Evolutionary conservation across 2,329 filamentous ascomycete genomes (phyloP).

Genomic region (Colletotrichum sp.): DNA sequence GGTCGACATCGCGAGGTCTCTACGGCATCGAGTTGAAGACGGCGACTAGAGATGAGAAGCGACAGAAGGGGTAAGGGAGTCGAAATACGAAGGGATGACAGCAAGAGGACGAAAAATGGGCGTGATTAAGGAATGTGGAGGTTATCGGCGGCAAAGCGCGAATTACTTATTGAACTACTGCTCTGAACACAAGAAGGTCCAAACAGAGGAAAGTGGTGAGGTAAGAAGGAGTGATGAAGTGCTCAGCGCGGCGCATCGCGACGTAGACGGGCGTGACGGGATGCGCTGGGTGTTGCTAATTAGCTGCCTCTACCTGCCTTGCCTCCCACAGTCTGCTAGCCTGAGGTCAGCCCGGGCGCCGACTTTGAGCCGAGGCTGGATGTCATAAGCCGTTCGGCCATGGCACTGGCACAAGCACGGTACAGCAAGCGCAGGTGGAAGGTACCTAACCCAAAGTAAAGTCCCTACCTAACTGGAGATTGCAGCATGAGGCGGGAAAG

Average conservation of each 20-base stretch:
- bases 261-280: not conserved
- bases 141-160: not conserved
- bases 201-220: not conserved
- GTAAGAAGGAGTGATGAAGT: not conserved
- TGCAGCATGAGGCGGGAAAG: slow-evolving; percentile 6
- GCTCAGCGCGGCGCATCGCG: slow-evolving; percentile 8
- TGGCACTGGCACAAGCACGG: not conserved
- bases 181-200: not conserved
- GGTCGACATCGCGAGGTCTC: slow-evolving; percentile 13
- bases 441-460: not conserved
- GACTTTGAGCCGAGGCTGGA: slow-evolving; percentile 8
- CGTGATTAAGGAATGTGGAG: not conserved
- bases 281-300: not conserved
- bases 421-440: not conserved
- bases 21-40: not conserved
- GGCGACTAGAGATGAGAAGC: not conserved
- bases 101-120: not conserved
- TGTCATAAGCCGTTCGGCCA: not conserved
- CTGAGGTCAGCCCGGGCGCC: not conserved
- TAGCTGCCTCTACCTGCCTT: not conserved
- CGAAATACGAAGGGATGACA: not conserved
- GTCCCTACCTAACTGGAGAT: not conserved
- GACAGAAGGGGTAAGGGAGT: not conserved
- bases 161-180: not conserved
- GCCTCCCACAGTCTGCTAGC: not conserved